Evolutionary conservation across 495 filamentous ascomycete species (phyloP).

Genomic region (Penicillium chermesinum): DNA sequence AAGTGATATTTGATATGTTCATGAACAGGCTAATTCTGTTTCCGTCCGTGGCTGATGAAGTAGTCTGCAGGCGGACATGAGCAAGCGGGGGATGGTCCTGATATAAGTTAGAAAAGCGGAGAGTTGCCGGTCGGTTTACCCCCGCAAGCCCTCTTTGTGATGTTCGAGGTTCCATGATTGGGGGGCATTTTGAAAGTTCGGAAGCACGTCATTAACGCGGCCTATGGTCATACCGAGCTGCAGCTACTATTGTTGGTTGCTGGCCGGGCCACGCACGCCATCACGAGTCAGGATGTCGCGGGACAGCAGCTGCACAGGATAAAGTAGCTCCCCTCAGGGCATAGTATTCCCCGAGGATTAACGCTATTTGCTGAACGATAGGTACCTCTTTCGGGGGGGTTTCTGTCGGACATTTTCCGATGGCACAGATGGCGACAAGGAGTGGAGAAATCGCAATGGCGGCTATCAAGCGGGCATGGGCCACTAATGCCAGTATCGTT

Average conservation of each 20-base stretch:
- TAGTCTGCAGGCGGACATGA: not conserved
- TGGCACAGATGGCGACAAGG: conserved; percentile 14
- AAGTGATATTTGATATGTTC: not conserved
- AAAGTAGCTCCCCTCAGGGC: too few relatives aligned
- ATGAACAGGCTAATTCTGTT: not conserved
- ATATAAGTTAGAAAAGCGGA: conserved; percentile 1
- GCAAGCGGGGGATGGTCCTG: not conserved
- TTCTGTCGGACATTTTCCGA: conserved; percentile 1
- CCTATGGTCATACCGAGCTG: not conserved
- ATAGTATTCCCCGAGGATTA: too few relatives aligned
- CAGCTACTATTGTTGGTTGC: too few relatives aligned
- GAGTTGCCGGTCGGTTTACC: not conserved
- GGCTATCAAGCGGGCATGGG: not conserved
- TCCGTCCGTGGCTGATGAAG: not conserved
- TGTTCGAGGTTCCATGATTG: too few relatives aligned
- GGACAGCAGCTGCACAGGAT: too few relatives aligned
- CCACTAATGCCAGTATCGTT: not conserved
- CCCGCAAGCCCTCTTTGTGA: too few relatives aligned
- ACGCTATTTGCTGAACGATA: too few relatives aligned
- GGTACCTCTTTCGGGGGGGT: not conserved
- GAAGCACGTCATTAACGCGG: not conserved
- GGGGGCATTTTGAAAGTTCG: not conserved
- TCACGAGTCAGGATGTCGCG: conserved; percentile 15
- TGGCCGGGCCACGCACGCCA: conserved; percentile 25
- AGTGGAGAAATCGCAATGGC: conserved; percentile 15